Percentiles rank a stretch among this genome's conserved stretches.
phyloP scores from a whole-genome alignment of 2,329 filamentous ascomycete genomes.

The Aureobasidium pullulans region DNA sequence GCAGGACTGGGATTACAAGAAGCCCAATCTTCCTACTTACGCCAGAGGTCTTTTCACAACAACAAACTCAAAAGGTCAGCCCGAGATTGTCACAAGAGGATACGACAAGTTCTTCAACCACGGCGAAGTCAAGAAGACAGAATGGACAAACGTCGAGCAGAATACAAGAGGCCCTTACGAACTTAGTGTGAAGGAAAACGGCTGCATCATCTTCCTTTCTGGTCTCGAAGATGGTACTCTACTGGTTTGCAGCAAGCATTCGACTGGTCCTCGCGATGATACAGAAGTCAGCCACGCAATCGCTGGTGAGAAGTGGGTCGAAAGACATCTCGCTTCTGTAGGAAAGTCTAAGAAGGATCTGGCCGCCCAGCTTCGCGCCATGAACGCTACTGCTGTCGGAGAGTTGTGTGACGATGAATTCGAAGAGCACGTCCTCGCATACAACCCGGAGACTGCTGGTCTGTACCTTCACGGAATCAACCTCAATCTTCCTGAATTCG shows the following conservation, averaged over 20 bases:
- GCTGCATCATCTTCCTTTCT: slow-evolving; percentile 97
- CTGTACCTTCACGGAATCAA: slow-evolving; percentile 96
- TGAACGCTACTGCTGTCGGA: slow-evolving; percentile 90
- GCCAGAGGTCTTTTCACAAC: slow-evolving; percentile 93
- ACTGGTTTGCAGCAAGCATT: slow-evolving; percentile 98
- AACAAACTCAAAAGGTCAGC: slow-evolving; percentile 52
- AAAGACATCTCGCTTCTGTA: slow-evolving; percentile 67
- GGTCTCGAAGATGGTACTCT: slow-evolving; percentile 83
- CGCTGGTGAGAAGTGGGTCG: slow-evolving; percentile 74
- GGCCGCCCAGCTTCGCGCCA: slow-evolving; percentile 62
- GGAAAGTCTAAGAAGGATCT: slow-evolving; percentile 75
- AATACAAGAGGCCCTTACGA: slow-evolving; percentile 85
- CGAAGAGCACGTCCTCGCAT: slow-evolving; percentile 93
- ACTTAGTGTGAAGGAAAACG: slow-evolving; percentile 94
- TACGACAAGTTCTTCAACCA: slow-evolving; percentile 99
- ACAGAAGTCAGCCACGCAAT: slow-evolving; percentile 70
- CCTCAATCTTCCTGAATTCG: slow-evolving; percentile 85
- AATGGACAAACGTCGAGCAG: slow-evolving; percentile 70
- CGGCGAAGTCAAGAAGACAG: slow-evolving; percentile 70
- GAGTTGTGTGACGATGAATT: slow-evolving; percentile 95
- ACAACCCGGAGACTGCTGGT: slow-evolving; percentile 72
- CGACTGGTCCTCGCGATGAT: slow-evolving; percentile 73
- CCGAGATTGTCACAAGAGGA: slow-evolving; percentile 78
- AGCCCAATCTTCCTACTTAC: slow-evolving; percentile 75
- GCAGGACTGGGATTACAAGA: slow-evolving; percentile 95